Conservation (phyloP, 176 grass and related monocot species). For the Carex pumila region DNA sequence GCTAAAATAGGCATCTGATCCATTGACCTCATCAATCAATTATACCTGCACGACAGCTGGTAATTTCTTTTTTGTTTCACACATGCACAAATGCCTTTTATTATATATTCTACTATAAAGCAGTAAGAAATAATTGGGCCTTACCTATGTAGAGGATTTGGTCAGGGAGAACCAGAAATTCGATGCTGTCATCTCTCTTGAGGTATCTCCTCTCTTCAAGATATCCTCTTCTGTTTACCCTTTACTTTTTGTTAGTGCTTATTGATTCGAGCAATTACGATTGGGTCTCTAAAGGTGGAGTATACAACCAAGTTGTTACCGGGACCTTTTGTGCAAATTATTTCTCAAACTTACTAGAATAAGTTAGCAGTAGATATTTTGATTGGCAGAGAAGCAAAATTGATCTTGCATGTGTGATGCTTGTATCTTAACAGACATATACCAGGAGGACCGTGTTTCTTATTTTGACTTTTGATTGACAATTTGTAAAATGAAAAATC, state of each 20-base stretch:
- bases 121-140: conserved; percentile 25
- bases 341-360: neutral
- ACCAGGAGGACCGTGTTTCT: neutral
- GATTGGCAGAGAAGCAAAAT: neutral
- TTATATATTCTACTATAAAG: neutral
- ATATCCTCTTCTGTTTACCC: neutral
- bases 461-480: neutral
- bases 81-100: neutral
- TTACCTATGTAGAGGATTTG: conserved; percentile 60
- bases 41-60: conserved; percentile 82
- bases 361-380: neutral
- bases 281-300: neutral
- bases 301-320: neutral
- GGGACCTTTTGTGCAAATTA: neutral
- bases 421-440: neutral
- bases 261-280: neutral
- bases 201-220: conserved; percentile 31
- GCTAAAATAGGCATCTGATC: conserved; percentile 62
- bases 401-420: neutral
- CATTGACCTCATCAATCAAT: conserved; percentile 79
- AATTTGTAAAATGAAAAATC: neutral
- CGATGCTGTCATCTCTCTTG: conserved; percentile 91
- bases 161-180: conserved; percentile 72
- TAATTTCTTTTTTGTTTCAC: conserved; percentile 23
- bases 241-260: neutral